Evolutionary conservation across 768 basidiomycete genomes (phyloP), one percentile per base, ranked within the genome.

Genomic region (Pholiota molesta): DNA sequence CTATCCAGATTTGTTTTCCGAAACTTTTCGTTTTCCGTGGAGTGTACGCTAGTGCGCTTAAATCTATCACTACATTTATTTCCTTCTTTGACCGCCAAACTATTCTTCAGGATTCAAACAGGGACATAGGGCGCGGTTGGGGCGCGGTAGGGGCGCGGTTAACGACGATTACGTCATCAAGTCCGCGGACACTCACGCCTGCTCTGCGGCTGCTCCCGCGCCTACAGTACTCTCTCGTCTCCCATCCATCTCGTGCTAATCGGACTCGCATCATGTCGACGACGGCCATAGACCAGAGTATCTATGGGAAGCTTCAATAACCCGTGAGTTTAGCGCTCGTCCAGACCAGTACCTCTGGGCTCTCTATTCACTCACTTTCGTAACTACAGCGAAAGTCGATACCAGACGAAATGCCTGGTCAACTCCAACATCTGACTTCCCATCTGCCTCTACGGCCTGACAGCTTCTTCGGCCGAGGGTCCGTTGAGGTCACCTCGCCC

Each of bases 401-500:
- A 7, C 35, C 52, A 5, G 35, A 35, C 33, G 31, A 39, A 51
- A 65, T 61, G 60, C 47, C 60, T 11, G 55, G 55, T 29, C 44
- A 61, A 40, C 65, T 65, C 31, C 56, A 57, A 3, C 51, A 52
- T 28, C 49, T 69, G 26, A 66, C 65, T 6, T 53, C 63, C 26
- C 59, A 53, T 19, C 60, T 69, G 29, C 33, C 54, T 29, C 23
- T 66, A 4, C 63, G 63, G 17, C 57, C 59, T 31, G 53, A 51
- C 23, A 58, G 60, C 21, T 59, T 65, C 35, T 69, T 66, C 44
- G 68, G 68, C 2, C n/a, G 35, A 26, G 87, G 87, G 59, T 87
- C 89, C 1, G 81, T 84, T 54, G 83, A 85, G 60, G 78, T 88
- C n/a, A 74, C 72, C 3, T 74, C 77, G 10, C 61, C 73, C 0